phyloP scores from a whole-genome alignment of 371 early-diverging fungal genomes.

The Mucor sp. region DNA sequence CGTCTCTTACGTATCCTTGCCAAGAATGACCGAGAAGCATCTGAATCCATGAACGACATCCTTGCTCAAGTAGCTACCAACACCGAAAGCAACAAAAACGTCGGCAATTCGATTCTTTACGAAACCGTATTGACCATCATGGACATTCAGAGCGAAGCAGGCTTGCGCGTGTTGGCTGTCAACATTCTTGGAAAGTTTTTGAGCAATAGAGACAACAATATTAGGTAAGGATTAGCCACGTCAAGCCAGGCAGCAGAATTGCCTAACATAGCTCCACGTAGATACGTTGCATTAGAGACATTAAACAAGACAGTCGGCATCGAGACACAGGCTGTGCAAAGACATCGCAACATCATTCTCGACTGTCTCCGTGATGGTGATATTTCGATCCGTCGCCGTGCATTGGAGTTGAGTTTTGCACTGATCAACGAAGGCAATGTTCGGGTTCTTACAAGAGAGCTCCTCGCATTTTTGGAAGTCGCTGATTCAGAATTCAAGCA shows the following conservation, averaged over 20 bases:
- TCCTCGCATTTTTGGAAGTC: conserved; percentile 89
- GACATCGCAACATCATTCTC: conserved; percentile 94
- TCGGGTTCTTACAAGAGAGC: conserved; percentile 90
- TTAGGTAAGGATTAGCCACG: conserved; percentile 60
- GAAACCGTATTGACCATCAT: conserved; percentile 96
- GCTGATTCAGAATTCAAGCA: conserved; percentile 91
- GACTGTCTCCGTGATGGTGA: conserved; percentile 96
- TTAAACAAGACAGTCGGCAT: conserved; percentile 86
- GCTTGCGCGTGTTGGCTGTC: conserved; percentile 92
- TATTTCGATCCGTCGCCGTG: conserved; percentile 95
- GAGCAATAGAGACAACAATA: conserved; percentile 95
- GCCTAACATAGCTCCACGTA: conserved; percentile 19
- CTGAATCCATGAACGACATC: conserved; percentile 96
- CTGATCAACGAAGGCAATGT: conserved; percentile 92
- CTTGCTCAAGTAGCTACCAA: conserved; percentile 96
- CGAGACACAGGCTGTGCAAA: conserved; percentile 94
- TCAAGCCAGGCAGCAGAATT: not conserved
- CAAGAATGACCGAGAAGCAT: conserved; percentile 80
- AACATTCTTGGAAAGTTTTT: conserved; percentile 97
- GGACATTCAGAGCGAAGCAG: conserved; percentile 90
- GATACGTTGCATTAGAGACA: conserved; percentile 95
- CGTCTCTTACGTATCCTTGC: conserved; percentile 89
- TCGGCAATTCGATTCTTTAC: conserved; percentile 95
- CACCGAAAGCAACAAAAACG: conserved; percentile 94
- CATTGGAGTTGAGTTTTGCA: conserved; percentile 94